Base-by-base conservation (phyloP, 495 filamentous ascomycete species). In the Daldinia childiae region DNA sequence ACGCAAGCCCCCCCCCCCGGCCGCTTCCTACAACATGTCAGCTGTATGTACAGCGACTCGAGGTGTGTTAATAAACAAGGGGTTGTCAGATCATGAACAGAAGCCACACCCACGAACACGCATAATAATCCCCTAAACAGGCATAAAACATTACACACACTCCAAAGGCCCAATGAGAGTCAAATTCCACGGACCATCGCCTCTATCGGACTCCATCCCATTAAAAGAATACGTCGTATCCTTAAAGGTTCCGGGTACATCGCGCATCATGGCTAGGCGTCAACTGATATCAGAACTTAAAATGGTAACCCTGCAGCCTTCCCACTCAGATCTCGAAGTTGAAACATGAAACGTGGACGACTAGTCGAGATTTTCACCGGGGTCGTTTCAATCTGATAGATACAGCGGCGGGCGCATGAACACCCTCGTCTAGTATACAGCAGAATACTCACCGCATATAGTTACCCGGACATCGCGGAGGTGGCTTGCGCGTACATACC, bases 91-190 rank as follows among this genome's bases (percentile, higher is more conserved):
- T 69, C 71, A 73, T 73, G 70, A 63, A 66, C 30, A 52, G 29
- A 65, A 45, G 51, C 32, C 66, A 59, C 66, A 58, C 36, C 34
- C 12, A 54, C 30, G 43, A 39, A 45, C 56, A 50, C 58, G 70
- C 65, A 73, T 73, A 73, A 73, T 73, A 14, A 29, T 62, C 57
- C 66, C 62, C 27, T 69, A 69, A 73, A 63, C 71, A 69, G 71
- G 59, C 54, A 59, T 73, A 69, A 69, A 73, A 66, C 62, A 66
- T n/a, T 54, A 60, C 62, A 38, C 45, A 58, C 58, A 24, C 58
- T 56, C 4, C n/a, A 15, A 27, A 61, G 58, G 29, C 14, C 66
- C 66, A 69, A 66, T 69, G 51, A 66, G 58, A 58, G 2, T 1
- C 41, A n/a, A 11, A 41, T 38, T 45, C 17, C 2, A 32, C 21